Evolutionary conservation across 2,329 filamentous ascomycete genomes (phyloP), one percentile per base, ranked within the genome.

Genomic region (Botrytis paeoniae): DNA sequence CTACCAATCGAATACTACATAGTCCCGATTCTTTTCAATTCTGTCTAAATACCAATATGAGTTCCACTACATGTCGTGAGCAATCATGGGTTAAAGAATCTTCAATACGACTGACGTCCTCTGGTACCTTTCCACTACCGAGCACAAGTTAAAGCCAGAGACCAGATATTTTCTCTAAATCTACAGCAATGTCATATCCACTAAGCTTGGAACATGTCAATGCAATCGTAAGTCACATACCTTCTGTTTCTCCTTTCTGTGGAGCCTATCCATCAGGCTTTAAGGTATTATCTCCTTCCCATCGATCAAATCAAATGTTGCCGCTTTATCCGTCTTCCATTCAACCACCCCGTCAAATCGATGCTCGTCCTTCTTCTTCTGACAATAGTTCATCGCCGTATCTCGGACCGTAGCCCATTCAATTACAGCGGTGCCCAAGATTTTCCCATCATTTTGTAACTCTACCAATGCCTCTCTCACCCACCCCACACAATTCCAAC

Each of bases 341-440:
- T 73, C 64, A 9, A 63, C 62, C 35, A 70, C 68, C 1, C 74
- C 73, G 39, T 77, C 75, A 66, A 76, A 77, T 10, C 69, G 75
- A 71, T 77, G 74, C 54, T 77, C 70, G 6, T 45, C 68, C 41
- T 74, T 78, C 75, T 85, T 85, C 32, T 77, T 64, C 9, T 69
- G 76, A 14, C 82, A 80, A 75, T 85, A 85, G 1, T 75, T 35
- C 66, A 81, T 81, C 14, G 81, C 82, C 18, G 77, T 64, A 5
- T 76, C 69, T 73, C 84, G 80, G 43, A 85, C 81, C 63, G 71
- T 79, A 5, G 32, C 9, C 84, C 83, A 86, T 48, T 83, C 79
- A 35, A 82, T 65, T 41, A 78, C 64, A 8, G 81, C 76, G 0
- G 82, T 83, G 1, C 84, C 83, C 8, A 85, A 78, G 35, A 78